phyloP scores from a whole-genome alignment of 805 yeast genomes.

The Yarrowia keelungensis region DNA sequence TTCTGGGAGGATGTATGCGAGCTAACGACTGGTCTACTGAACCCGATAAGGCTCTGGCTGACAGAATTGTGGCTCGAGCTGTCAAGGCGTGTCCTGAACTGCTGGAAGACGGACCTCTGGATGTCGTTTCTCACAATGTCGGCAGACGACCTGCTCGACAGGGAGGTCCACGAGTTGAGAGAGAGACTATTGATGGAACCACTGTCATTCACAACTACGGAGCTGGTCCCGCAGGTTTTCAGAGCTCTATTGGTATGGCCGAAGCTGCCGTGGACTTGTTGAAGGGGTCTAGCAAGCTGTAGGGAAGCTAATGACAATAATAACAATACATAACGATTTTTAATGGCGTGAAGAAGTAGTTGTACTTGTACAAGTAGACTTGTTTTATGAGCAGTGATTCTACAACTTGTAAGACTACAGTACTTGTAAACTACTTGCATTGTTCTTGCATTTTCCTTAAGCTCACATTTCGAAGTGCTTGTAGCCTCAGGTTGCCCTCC shows the following conservation, averaged over 20 bases:
- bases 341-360: too few species aligned
- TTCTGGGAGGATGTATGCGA: conserved; percentile 79
- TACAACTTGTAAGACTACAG: too few species aligned
- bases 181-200: conserved; percentile 53
- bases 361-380: too few species aligned
- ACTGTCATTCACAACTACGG: conserved; percentile 74
- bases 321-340: too few species aligned
- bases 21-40: conserved; percentile 68
- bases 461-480: too few species aligned
- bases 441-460: too few species aligned
- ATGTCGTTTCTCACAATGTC: conserved; percentile 68
- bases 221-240: conserved; percentile 80
- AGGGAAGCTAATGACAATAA: background rate
- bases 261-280: conserved; percentile 50
- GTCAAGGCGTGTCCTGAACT: conserved; percentile 57
- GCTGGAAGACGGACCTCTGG: conserved; percentile 48
- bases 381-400: too few species aligned
- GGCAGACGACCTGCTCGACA: conserved; percentile 79
- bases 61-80: conserved; percentile 67
- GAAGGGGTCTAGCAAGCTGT: conserved; percentile 18
- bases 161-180: conserved; percentile 77
- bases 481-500: too few species aligned
- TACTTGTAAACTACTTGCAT: too few species aligned
- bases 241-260: conserved; percentile 73
- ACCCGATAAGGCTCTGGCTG: conserved; percentile 62